phyloP scores from a whole-genome alignment of 179 eudicot genomes.

The Corrigiola litoralis region DNA sequence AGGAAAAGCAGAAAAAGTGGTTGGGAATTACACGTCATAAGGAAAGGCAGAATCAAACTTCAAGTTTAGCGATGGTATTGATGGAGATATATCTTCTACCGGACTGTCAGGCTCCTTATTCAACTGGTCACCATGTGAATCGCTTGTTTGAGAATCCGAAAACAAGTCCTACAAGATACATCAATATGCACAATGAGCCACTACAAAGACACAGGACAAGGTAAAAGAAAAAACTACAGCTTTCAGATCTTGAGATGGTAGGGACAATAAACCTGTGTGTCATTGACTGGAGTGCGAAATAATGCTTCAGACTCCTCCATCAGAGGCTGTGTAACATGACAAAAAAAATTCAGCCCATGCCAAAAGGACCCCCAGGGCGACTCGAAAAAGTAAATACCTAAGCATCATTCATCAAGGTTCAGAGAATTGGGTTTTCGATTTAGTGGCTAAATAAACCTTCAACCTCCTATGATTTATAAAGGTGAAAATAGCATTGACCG shows the following conservation, averaged over 20 bases:
- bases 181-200: constrained; percentile 1
- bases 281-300: constrained; percentile 60
- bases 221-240: not conserved
- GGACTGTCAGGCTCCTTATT: constrained; percentile 31
- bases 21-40: constrained; percentile 54
- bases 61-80: constrained; percentile 56
- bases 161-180: constrained; percentile 57
- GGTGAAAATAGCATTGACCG: too few relatives aligned
- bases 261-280: constrained; percentile 60
- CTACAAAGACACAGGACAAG: not conserved
- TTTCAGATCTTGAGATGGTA: not conserved
- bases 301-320: constrained; percentile 38
- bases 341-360: constrained; percentile 2
- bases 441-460: too few relatives aligned
- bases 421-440: too few relatives aligned
- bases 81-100: constrained; percentile 51
- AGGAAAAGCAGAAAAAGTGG: not conserved
- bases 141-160: constrained; percentile 47
- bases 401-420: too few relatives aligned
- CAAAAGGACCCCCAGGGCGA: too few relatives aligned
- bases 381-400: too few relatives aligned
- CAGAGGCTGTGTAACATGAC: constrained; percentile 33
- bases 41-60: constrained; percentile 69
- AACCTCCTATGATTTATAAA: too few relatives aligned
- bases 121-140: constrained; percentile 29